Conservation (phyloP, 306 rosid genomes). For the Quercus variabilis region DNA sequence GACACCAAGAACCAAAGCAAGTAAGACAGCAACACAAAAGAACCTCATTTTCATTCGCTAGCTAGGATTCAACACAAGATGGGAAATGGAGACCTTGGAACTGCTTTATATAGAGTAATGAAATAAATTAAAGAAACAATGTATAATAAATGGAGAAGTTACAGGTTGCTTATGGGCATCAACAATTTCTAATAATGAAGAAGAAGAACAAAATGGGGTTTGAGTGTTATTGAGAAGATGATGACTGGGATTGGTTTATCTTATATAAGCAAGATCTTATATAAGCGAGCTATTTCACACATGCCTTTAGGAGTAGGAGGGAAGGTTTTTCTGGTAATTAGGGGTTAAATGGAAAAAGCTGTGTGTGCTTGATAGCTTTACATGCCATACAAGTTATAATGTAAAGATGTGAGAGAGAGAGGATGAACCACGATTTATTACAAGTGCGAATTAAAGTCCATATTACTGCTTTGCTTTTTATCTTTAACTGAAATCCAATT, state of each 20-base stretch:
- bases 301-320: neutral
- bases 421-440: conserved; percentile 20
- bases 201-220: conserved; percentile 11
- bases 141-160: conserved; percentile 26
- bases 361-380: conserved; percentile 17
- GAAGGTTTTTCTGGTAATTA: conserved; percentile 13
- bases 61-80: conserved; percentile 26
- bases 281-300: neutral
- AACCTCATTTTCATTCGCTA: conserved; percentile 21
- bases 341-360: conserved; percentile 23
- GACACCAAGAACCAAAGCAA: conserved; percentile 22
- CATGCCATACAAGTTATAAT: conserved; percentile 36
- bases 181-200: conserved; percentile 32
- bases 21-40: conserved; percentile 18
- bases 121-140: neutral
- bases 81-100: conserved; percentile 14
- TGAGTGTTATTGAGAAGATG: conserved; percentile 10
- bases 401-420: neutral
- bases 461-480: conserved; percentile 26
- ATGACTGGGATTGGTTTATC: conserved; percentile 26
- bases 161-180: conserved; percentile 48
- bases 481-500: conserved; percentile 19
- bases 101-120: conserved; percentile 45
- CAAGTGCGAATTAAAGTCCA: conserved; percentile 17
- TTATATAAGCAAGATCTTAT: conserved; percentile 27